phyloP scores from a whole-genome alignment of 805 yeast genomes.

The Saccharomycopsis olivae region DNA sequence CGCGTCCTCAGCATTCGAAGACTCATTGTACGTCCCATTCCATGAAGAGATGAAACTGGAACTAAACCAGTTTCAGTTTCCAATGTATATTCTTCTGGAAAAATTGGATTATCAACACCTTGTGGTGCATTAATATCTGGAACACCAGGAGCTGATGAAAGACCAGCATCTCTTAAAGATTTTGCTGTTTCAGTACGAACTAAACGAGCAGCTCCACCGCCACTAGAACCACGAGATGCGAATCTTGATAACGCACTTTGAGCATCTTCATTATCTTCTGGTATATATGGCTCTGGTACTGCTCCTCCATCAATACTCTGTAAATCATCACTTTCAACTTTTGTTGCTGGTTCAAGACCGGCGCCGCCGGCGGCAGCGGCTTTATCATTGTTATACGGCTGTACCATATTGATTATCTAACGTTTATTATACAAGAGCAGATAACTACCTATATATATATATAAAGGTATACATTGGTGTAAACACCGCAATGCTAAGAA shows the following conservation, averaged over 20 bases:
- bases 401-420: no score
- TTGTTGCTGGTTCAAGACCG: no score
- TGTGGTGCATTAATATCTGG: slow-evolving; percentile 50
- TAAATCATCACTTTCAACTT: no score
- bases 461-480: no score
- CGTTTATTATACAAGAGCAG: no score
- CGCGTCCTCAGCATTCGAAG: slow-evolving; percentile 28
- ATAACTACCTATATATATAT: no score
- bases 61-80: slow-evolving; percentile 87
- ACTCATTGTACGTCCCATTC: slow-evolving; percentile 49
- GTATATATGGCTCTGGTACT: slow-evolving; percentile 31
- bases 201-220: slow-evolving; percentile 25
- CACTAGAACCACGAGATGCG: slow-evolving; percentile 20
- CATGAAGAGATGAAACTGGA: slow-evolving; percentile 61
- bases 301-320: background rate
- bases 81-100: slow-evolving; percentile 86
- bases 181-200: slow-evolving; percentile 64
- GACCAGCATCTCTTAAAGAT: slow-evolving; percentile 54
- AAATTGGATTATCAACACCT: slow-evolving; percentile 51
- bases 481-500: no score
- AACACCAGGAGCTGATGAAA: slow-evolving; percentile 41
- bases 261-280: slow-evolving; percentile 34
- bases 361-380: no score
- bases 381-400: no score
- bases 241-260: slow-evolving; percentile 30